Base-by-base conservation (phyloP, 176 grass and related monocot genomes). In the Olyra latifolia region DNA sequence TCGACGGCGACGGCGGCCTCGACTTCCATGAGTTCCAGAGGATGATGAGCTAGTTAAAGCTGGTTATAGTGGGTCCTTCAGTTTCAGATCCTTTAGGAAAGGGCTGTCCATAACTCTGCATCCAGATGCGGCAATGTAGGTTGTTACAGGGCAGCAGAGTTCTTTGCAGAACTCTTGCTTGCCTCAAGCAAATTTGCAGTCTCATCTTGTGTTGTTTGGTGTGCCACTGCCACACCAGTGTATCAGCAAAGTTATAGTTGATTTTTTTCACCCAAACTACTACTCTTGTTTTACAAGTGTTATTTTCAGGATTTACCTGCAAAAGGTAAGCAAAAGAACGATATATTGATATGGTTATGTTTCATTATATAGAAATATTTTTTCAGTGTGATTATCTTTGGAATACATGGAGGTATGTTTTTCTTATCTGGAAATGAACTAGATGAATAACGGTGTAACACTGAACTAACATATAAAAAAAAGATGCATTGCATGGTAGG, bases 21-120 rank as follows among this genome's bases (percentile, higher is more conserved):
- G 90, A 98, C 66, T 98, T 98, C 90, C 85, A 85, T 12, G 92
- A 98, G 80, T 98, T 98, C 83, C 73, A 91, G 69, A 87, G 57
- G 88, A 98, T 94, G 95, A 98, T 98, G 95, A 92, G 75, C 66
- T 97, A 89, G 75, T n/a, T 65, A 12, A 76, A 46, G 76, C 28
- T 71, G 29, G 72, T 12, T 19, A 4, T 15, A 7, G 7, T 7
- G 64, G 70, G n/a, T 8, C 17, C 43, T 71, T 53, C 83, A 50
- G 14, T 43, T 62, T 72, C 55, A 54, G 66, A 71, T 10, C 53
- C 66, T 17, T 44, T 59, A 46, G 27, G 5, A 63, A 25, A 40
- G 44, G 70, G 62, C 13, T 89, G 82, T 85, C 80, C 62, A 70
- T 85, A 88, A 69, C 17, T 65, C 65, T 77, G 82, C 87, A 89